phyloP scores from a whole-genome alignment of 2,329 filamentous ascomycete species.

The Trichoderma oligosporum region DNA sequence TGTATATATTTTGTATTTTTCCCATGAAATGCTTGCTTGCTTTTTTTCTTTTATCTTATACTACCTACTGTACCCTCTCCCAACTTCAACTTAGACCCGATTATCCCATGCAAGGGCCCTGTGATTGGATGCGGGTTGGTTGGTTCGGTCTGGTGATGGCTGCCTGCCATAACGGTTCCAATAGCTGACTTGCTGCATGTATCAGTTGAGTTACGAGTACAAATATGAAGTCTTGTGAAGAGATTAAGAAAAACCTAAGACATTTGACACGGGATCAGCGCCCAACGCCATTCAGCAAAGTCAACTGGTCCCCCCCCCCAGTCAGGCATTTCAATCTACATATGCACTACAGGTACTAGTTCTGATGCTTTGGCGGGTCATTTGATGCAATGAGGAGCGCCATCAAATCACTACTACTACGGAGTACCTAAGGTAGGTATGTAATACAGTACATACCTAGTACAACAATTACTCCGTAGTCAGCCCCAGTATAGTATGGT shows the following conservation, averaged over 20 bases:
- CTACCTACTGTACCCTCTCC: no score
- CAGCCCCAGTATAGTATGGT: neutral
- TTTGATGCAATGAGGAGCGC: constrained; percentile 11
- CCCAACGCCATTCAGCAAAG: constrained; percentile 4
- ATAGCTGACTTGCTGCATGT: neutral
- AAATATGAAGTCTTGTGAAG: neutral
- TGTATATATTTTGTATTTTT: no score
- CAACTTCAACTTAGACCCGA: neutral
- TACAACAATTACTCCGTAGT: no score
- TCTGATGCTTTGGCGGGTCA: constrained; percentile 15
- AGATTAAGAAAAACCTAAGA: neutral
- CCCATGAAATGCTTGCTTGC: no score
- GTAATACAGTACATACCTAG: no score
- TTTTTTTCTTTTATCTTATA: neutral
- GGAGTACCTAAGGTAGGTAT: no score
- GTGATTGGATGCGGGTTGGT: neutral
- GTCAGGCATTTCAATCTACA: constrained; percentile 10
- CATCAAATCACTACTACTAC: constrained; percentile 4
- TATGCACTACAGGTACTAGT: constrained; percentile 17
- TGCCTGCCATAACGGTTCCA: neutral
- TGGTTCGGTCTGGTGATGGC: constrained; percentile 8
- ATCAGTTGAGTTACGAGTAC: neutral
- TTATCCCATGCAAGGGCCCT: constrained; percentile 10
- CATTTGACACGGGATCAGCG: neutral
- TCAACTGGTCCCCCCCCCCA: constrained; percentile 8